These are phyloP conservation scores for Phaseolus lunatus DNA, from an alignment of 306 rosid genomes.

Conservation along the genomic window DNA sequence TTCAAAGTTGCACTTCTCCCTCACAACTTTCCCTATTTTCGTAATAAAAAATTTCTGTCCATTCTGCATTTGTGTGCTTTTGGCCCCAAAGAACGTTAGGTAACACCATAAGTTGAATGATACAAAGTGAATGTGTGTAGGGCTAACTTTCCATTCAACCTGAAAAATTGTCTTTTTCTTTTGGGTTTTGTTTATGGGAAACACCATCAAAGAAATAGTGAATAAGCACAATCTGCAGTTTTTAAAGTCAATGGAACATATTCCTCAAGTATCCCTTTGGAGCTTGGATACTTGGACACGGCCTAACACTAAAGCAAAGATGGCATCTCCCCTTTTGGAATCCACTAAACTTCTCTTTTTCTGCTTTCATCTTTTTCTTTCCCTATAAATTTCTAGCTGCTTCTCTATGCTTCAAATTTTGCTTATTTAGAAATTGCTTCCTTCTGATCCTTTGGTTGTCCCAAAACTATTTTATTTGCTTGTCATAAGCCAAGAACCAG, in stretches of 20 bases:
- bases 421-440: constrained; percentile 5
- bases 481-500: constrained; percentile 9
- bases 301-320: constrained; percentile 33
- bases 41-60: no score
- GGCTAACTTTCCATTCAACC: background rate
- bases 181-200: constrained; percentile 16
- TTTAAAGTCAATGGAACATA: constrained; percentile 41
- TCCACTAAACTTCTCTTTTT: constrained; percentile 42
- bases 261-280: constrained; percentile 28
- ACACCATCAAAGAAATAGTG: constrained; percentile 1
- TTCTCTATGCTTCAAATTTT: constrained; percentile 24
- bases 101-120: background rate
- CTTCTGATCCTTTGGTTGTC: constrained; percentile 8
- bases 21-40: no score
- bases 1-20: no score
- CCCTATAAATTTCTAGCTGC: background rate
- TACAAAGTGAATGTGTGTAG: background rate
- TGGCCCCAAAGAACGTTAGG: no score
- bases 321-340: constrained; percentile 47
- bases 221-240: constrained; percentile 19
- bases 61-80: no score
- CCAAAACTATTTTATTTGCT: constrained; percentile 7
- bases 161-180: background rate
- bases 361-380: constrained; percentile 28
- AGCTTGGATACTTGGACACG: constrained; percentile 6